Base-by-base conservation (phyloP, 2,329 filamentous ascomycete genomes). In the Colletotrichum nymphaeae region DNA sequence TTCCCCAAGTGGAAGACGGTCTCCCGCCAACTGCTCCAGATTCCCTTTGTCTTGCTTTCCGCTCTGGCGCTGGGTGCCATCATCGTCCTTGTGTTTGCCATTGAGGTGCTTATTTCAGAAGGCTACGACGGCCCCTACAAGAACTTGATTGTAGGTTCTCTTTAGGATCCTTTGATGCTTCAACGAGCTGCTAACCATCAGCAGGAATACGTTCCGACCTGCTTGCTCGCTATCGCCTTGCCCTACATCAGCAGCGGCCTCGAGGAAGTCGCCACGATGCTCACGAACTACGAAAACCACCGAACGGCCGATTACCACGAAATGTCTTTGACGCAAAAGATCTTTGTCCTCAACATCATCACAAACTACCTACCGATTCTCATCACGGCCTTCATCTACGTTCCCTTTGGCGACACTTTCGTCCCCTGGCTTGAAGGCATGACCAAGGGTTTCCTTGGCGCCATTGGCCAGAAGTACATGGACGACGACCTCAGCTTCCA, bases 281-380 rank as follows among this genome's bases (percentile, higher is more conserved):
- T 95, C 46, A 94, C 90, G 12, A 85, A 93, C 19, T 94, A 89
- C 76, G 93, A 95, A 78, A 95, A 95, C 79, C 93, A 95, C 79
- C 90, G 93, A 67, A 95, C 93, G 0, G 87, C 91, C 37, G 91
- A 92, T 63, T 86, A 89, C 24, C 91, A 93, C 78, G 91, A 94
- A 74, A 88, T 90, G 73, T 91, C 93, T 0, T 86, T 93, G 76
- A 93, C 92, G 0, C 89, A 92, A 74, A 95, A 95, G 85, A 88
- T 93, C 8, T 95, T 95, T 72, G 87, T 94, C 42, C 88, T 95
- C 79, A 94, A 93, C 84, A 94, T 95, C 84, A 94, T 95, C 81
- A 94, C 93, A 14, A 93, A 93, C 4, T 95, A 95, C 79, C 86
- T 95, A 1, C 93, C 93, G 0, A 93, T 94, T 58, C 88, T 95